Conservation (phyloP, 345 rosid genomes). For the Brassica napus region Da-Ae NC_063445.1:11668001-11668500, state of each 20-base stretch:
- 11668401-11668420: not conserved
- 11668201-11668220: not conserved
- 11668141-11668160: constrained; percentile 63
- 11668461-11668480: not conserved
- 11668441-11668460: not conserved
- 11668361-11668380: constrained; percentile 38
- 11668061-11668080: constrained; percentile 37
- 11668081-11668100: constrained; percentile 59
- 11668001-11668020: constrained; percentile 11
- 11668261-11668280: not conserved
- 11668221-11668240: not conserved
- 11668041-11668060: not conserved
- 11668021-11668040: not conserved
- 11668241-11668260: constrained; percentile 12
- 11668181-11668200: constrained; percentile 5
- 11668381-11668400: constrained; percentile 9
- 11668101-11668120: constrained; percentile 68
- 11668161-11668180: constrained; percentile 20
- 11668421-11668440: not conserved
- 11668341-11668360: constrained; percentile 42
- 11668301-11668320: constrained; percentile 42
- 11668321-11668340: constrained; percentile 24
- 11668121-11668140: constrained; percentile 57
- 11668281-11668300: not conserved
- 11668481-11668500: not conserved